These are phyloP conservation scores for Venturia pyrina DNA, from an alignment of 2,329 filamentous ascomycete species.

Conservation along the genomic window DNA sequence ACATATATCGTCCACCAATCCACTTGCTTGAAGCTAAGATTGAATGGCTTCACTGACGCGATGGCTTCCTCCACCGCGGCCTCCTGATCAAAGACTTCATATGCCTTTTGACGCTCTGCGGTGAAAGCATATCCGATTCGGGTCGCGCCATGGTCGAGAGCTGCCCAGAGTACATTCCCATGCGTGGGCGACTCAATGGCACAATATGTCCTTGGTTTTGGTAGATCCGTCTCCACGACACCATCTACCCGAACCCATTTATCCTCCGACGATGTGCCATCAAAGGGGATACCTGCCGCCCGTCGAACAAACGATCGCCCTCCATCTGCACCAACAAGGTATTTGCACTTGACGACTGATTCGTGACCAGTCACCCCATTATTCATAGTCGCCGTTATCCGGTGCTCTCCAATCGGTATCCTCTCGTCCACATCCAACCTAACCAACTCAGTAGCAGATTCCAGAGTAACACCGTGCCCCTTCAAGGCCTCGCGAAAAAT, in stretches of 20 bases:
- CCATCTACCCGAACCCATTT: slow-evolving; percentile 47
- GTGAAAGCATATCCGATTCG: slow-evolving; percentile 45
- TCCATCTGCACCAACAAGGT: slow-evolving; percentile 43
- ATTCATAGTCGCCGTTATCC: slow-evolving; percentile 22
- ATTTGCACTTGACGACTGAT: slow-evolving; percentile 31
- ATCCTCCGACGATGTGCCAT: slow-evolving; percentile 40
- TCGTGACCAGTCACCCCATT: slow-evolving; percentile 21
- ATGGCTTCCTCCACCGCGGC: slow-evolving; percentile 31
- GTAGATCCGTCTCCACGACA: slow-evolving; percentile 38
- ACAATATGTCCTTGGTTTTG: slow-evolving; percentile 33
- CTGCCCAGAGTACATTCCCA: slow-evolving; percentile 46
- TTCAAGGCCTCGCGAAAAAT: slow-evolving; percentile 37
- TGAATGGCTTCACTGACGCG: slow-evolving; percentile 30
- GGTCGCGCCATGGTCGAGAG: slow-evolving; percentile 42
- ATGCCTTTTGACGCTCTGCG: slow-evolving; percentile 28
- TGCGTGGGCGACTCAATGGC: slow-evolving; percentile 43
- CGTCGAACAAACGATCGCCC: slow-evolving; percentile 40
- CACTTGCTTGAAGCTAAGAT: slow-evolving; percentile 28
- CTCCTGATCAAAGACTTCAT: slow-evolving; percentile 26
- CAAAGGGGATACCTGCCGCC: slow-evolving; percentile 38
- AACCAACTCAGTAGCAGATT: slow-evolving; percentile 28
- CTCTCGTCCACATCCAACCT: slow-evolving; percentile 29
- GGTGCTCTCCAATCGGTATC: slow-evolving; percentile 19
- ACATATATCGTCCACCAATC: slow-evolving; percentile 37
- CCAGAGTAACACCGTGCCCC: slow-evolving; percentile 27